Evolutionary conservation across 148 eudicot genomes (phyloP).

Genomic region (Silene latifolia): DNA sequence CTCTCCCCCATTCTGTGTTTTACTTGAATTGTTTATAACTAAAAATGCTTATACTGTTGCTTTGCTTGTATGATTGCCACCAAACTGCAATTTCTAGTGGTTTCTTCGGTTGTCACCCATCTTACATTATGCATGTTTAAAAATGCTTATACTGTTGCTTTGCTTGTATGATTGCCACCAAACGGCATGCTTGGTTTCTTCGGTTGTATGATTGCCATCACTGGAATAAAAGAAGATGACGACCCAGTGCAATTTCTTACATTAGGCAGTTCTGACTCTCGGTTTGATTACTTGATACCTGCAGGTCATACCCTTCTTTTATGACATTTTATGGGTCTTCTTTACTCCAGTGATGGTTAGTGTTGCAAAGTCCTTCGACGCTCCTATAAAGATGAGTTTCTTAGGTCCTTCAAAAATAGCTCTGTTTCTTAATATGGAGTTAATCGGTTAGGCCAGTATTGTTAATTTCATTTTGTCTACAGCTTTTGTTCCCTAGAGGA

Average conservation of each 20-base stretch:
- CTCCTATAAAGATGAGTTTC: slow-evolving; percentile 88
- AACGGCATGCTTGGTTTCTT: no score
- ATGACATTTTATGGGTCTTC: slow-evolving; percentile 99
- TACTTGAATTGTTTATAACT: not conserved
- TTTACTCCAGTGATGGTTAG: slow-evolving; percentile 99
- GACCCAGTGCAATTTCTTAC: no score
- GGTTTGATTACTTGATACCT: slow-evolving; percentile 16
- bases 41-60: not conserved
- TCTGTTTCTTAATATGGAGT: not conserved
- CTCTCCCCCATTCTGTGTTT: slow-evolving; percentile 1
- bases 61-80: slow-evolving; percentile 6
- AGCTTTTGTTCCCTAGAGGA: slow-evolving; percentile 97
- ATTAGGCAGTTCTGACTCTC: not conserved
- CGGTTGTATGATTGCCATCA: no score
- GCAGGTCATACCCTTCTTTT: slow-evolving; percentile 89
- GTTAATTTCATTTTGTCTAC: slow-evolving; percentile 25
- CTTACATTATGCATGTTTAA: no score
- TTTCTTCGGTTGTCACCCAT: not conserved
- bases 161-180: no score
- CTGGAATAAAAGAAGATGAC: no score
- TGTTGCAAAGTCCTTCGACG: slow-evolving; percentile 98
- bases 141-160: no score
- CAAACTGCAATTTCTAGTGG: not conserved
- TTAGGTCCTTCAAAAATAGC: slow-evolving; percentile 1
- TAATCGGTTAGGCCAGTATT: not conserved